A percentile compares a stretch with the other conserved stretches of the same genome.
phyloP scores from a whole-genome alignment of 352 stramenopile genomes.

The Thalassiosira mediterranea region DNA sequence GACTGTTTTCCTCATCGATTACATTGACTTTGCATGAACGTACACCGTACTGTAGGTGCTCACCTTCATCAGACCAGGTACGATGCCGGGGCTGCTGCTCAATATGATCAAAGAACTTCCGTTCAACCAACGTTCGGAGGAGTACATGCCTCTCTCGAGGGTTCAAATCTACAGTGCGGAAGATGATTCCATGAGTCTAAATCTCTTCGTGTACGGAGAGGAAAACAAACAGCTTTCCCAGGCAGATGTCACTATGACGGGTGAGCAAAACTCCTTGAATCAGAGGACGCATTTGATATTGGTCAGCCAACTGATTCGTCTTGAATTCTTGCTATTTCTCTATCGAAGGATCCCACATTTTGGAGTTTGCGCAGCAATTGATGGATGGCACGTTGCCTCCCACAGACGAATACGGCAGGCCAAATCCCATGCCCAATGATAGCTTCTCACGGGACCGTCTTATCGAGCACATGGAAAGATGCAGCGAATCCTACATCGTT shows the following conservation, averaged over 20 bases:
- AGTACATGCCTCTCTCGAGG: slow-evolving; percentile 66
- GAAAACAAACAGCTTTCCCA: slow-evolving; percentile 36
- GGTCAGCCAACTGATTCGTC: not conserved
- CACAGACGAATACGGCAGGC: slow-evolving; percentile 51
- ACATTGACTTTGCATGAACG: not conserved
- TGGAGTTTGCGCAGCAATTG: slow-evolving; percentile 61
- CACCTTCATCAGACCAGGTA: slow-evolving; percentile 80
- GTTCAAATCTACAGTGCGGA: slow-evolving; percentile 80
- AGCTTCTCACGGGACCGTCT: slow-evolving; percentile 62
- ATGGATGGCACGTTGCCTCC: slow-evolving; percentile 42
- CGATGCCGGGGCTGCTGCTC: slow-evolving; percentile 74
- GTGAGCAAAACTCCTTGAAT: slow-evolving; percentile 6
- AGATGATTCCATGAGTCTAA: slow-evolving; percentile 82
- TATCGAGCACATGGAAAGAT: slow-evolving; percentile 76
- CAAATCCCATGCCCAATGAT: slow-evolving; percentile 49
- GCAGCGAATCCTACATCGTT: slow-evolving; percentile 77
- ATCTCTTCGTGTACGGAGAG: slow-evolving; percentile 82
- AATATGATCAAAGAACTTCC: slow-evolving; percentile 80
- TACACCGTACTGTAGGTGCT: slow-evolving; percentile 48
- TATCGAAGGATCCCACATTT: slow-evolving; percentile 55
- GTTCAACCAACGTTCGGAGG: slow-evolving; percentile 50
- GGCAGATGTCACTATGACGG: slow-evolving; percentile 49
- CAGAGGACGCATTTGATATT: not conserved
- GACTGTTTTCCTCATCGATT: not conserved
- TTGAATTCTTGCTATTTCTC: not conserved